A percentile compares a stretch with the other conserved stretches of the same genome.
Conservation (phyloP, 805 yeast genomes). For the Ogataea nonfermentans region DNA sequence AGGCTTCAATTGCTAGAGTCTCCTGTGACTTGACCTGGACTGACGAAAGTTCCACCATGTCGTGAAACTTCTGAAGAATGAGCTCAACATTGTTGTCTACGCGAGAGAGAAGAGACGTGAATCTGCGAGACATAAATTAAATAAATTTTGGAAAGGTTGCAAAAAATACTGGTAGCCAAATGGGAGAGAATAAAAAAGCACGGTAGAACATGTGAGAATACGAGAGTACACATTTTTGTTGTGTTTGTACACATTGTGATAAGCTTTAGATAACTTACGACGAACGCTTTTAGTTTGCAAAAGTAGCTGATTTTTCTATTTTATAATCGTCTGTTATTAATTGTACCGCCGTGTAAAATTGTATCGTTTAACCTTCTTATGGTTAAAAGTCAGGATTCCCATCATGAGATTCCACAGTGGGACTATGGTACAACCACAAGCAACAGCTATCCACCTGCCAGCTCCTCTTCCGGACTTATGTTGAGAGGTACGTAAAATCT, state of each 20-base stretch:
- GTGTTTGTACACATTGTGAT: too few species aligned
- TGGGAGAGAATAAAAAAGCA: too few species aligned
- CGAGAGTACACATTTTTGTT: too few species aligned
- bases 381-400: constrained; percentile 12
- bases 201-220: too few species aligned
- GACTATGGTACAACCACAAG: constrained; percentile 28
- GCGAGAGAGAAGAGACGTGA: constrained; percentile 42
- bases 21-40: constrained; percentile 35
- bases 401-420: constrained; percentile 25
- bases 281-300: too few species aligned
- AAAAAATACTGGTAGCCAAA: too few species aligned
- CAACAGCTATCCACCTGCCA: constrained; percentile 17
- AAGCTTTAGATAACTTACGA: too few species aligned
- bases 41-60: constrained; percentile 46
- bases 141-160: too few species aligned
- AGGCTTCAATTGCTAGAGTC: constrained; percentile 48
- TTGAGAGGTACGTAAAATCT: constrained; percentile 17
- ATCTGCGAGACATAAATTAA: constrained; percentile 47
- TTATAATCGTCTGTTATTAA: too few species aligned
- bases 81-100: constrained; percentile 52
- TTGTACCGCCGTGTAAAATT: too few species aligned
- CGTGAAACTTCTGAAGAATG: constrained; percentile 51
- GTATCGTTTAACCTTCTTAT: constrained; percentile 1
- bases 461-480: constrained; percentile 30
- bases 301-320: too few species aligned